Conservation (phyloP, 2,329 filamentous ascomycete genomes). For the Pseudodiploospora longispora region DNA sequence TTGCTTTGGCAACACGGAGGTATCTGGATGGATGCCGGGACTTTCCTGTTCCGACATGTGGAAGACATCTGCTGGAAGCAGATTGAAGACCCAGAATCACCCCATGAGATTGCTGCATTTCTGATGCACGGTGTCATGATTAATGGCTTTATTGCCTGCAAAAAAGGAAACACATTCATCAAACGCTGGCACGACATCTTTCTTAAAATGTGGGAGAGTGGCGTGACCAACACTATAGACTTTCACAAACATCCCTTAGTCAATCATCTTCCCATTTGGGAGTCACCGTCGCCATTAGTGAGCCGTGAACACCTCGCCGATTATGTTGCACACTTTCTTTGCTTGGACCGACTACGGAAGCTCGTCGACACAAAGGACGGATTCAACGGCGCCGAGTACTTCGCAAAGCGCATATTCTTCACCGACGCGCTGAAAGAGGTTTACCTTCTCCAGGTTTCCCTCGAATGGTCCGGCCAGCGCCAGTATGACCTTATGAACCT, state of each 20-base stretch:
- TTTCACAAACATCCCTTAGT: constrained; percentile 25
- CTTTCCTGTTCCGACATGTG: constrained; percentile 31
- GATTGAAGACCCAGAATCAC: constrained; percentile 26
- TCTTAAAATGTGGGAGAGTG: constrained; percentile 26
- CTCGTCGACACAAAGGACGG: constrained; percentile 25
- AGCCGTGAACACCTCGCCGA: constrained; percentile 15
- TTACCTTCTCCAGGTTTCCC: constrained; percentile 3
- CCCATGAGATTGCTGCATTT: constrained; percentile 19
- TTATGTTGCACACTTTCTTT: constrained; percentile 22
- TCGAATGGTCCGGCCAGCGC: constrained; percentile 6
- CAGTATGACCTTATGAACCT: constrained; percentile 15
- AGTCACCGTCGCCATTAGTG: constrained; percentile 6
- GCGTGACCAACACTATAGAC: constrained; percentile 18
- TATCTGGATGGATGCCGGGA: constrained; percentile 35
- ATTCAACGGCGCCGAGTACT: constrained; percentile 26
- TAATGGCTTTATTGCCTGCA: constrained; percentile 36
- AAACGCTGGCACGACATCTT: constrained; percentile 33
- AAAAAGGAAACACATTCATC: constrained; percentile 35
- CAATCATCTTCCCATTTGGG: background rate
- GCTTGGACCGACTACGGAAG: constrained; percentile 24
- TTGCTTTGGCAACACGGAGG: constrained; percentile 33
- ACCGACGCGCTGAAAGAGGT: constrained; percentile 13
- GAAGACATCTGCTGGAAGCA: constrained; percentile 35
- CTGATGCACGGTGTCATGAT: constrained; percentile 10
- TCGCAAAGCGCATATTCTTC: constrained; percentile 21